These are phyloP conservation scores for Trametes cinnabarina DNA, from an alignment of 768 basidiomycete species.

Conservation along the genomic window DNA sequence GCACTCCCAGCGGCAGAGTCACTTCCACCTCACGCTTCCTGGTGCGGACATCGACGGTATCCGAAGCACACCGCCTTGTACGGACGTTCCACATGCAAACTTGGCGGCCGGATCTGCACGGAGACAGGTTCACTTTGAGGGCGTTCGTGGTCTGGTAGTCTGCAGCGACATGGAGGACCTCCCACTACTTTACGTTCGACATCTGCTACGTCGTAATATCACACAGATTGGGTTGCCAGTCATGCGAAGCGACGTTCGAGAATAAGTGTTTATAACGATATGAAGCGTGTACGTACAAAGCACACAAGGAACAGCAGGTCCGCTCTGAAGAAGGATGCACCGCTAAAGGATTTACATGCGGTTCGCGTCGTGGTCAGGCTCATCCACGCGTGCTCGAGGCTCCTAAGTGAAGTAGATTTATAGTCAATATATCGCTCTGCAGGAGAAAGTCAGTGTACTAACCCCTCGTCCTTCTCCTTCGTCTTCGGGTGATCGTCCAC, in stretches of 20 bases:
- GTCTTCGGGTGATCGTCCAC: conserved; percentile 76
- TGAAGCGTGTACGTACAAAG: background rate
- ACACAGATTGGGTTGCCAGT: background rate
- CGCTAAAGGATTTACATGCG: conserved; percentile 47
- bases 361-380: conserved; percentile 65
- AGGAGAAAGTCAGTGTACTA: conserved; percentile 27
- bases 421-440: background rate
- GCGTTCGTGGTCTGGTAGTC: conserved; percentile 52
- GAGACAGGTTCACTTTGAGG: conserved; percentile 42
- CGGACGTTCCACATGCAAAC: conserved; percentile 60
- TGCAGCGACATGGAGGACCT: background rate
- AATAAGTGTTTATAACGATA: background rate
- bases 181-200: background rate
- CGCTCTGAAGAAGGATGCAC: background rate
- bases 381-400: conserved; percentile 55
- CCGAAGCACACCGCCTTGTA: conserved; percentile 70
- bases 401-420: conserved; percentile 39
- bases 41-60: conserved; percentile 51
- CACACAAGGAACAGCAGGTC: background rate
- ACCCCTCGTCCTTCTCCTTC: conserved; percentile 62
- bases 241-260: background rate
- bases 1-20: background rate
- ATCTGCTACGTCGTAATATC: background rate
- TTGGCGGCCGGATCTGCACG: conserved; percentile 37
- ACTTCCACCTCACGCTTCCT: conserved; percentile 45